Base-by-base conservation (phyloP, 2,329 filamentous ascomycete species). In the Penicillium digitatum region DNA sequence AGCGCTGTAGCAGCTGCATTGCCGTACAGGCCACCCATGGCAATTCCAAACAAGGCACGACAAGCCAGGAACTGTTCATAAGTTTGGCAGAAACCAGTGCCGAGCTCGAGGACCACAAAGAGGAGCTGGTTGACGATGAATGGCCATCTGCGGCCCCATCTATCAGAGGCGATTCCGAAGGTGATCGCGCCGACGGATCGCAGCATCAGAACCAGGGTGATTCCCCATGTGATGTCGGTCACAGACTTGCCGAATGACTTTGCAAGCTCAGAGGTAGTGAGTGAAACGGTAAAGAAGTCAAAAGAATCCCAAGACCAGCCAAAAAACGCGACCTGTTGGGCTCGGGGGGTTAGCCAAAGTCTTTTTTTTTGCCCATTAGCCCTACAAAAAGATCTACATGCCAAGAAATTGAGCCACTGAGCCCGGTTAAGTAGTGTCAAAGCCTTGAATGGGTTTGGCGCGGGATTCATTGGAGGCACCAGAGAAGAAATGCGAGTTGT, bases 11-110 rank as follows among this genome's bases (percentile, higher is more conserved):
- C 82, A 10, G 83, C 82, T 11, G 80, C 81, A 61, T 85, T 85
- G 3, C 83, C 83, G 62, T 84, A 85, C 11, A 85, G 66, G 46
- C 83, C 83, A 20, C 83, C 83, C 83, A 86, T 86, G 7, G 83
- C 83, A 63, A 86, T 81, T 20, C 83, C 83, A 60, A 83, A 86
- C 4, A 86, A 71, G 0, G 83, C 81, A 16, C 83, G 76, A 44
- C 83, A 81, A 2, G 75, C 83, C 32, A 86, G 70, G 62, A 86
- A 86, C 57, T 82, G 77, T 9, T 79, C 67, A 64, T 84, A 85
- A 2, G 80, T 84, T 9, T 79, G 69, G 57, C 78, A 81, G 64
- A 86, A 86, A 22, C 82, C 82, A 0, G 83, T 83, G 1, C 77
- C 83, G 8, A 86, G 72, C 61, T 86, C 83, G 18, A 86, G 70